Conservation (phyloP, 768 basidiomycete species). For the Leccinum subtestaceum region DNA sequence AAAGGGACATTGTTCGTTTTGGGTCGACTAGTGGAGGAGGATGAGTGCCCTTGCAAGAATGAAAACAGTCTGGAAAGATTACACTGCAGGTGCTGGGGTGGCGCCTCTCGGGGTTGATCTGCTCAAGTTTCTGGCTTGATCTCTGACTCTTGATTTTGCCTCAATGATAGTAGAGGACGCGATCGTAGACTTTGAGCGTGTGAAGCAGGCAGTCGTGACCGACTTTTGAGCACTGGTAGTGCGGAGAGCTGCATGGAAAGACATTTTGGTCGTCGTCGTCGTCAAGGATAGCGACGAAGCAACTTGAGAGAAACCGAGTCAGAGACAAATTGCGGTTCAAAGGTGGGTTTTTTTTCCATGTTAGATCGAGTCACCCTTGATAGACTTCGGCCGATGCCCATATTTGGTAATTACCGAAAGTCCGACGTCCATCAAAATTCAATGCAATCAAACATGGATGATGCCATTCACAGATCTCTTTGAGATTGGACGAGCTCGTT, state of each 20-base stretch:
- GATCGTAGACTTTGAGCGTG: constrained; percentile 51
- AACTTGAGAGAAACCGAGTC: constrained; percentile 6
- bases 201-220: constrained; percentile 33
- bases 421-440: constrained; percentile 14
- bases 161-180: constrained; percentile 61
- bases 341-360: constrained; percentile 5
- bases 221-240: constrained; percentile 38
- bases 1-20: constrained; percentile 37
- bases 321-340: constrained; percentile 1
- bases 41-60: constrained; percentile 23
- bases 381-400: constrained; percentile 26
- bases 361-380: constrained; percentile 22
- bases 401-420: constrained; percentile 19
- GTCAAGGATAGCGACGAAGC: constrained; percentile 11
- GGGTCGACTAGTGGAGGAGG: constrained; percentile 54
- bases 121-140: constrained; percentile 74
- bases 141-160: constrained; percentile 76
- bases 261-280: constrained; percentile 36
- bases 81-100: constrained; percentile 61
- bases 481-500: not conserved
- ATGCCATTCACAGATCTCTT: too few species aligned
- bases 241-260: constrained; percentile 43
- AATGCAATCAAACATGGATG: not conserved
- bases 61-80: constrained; percentile 25
- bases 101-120: constrained; percentile 62